Evolutionary conservation across 1,139 yeast species (phyloP).

Genomic region (Suhomyces atakaporum): DNA sequence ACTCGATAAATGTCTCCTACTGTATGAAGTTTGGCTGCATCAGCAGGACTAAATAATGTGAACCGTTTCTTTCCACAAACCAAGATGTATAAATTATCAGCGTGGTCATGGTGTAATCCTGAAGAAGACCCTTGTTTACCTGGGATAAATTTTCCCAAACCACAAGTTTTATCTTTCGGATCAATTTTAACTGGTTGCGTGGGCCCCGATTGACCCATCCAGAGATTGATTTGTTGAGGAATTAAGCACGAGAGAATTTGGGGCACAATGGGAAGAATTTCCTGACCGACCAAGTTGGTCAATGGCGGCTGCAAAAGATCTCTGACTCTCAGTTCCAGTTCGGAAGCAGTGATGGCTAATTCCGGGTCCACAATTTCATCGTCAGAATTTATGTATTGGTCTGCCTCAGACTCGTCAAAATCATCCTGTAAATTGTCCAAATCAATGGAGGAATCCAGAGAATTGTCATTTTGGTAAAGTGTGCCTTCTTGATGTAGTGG

Average conservation of each 20-base stretch:
- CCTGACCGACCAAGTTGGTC: slow-evolving; percentile 36
- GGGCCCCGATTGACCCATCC: slow-evolving; percentile 53
- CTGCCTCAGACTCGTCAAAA: slow-evolving; percentile 8
- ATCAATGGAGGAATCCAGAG: slow-evolving; percentile 35
- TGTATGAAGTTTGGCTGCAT: slow-evolving; percentile 57
- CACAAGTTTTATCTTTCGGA: slow-evolving; percentile 21
- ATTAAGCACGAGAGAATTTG: slow-evolving; percentile 41
- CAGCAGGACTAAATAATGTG: slow-evolving; percentile 63
- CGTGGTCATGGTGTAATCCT: slow-evolving; percentile 81
- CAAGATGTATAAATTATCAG: slow-evolving; percentile 68
- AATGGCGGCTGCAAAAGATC: slow-evolving; percentile 67
- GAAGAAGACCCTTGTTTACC: slow-evolving; percentile 58
- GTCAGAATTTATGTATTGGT: slow-evolving; percentile 7
- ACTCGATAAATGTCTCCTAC: slow-evolving; percentile 57
- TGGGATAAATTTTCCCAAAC: slow-evolving; percentile 55
- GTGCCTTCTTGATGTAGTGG: no score
- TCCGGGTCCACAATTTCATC: slow-evolving; percentile 11
- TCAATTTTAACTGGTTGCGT: slow-evolving; percentile 10
- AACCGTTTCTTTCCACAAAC: slow-evolving; percentile 64
- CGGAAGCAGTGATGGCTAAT: slow-evolving; percentile 11
- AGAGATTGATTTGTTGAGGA: slow-evolving; percentile 72
- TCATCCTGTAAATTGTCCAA: slow-evolving; percentile 46
- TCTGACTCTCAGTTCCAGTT: slow-evolving; percentile 24
- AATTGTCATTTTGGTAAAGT: slow-evolving; percentile 12
- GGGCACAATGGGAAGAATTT: slow-evolving; percentile 44